Evolutionary conservation across 345 rosid species (phyloP).

Genomic region (Dovyalis caffra): DNA sequence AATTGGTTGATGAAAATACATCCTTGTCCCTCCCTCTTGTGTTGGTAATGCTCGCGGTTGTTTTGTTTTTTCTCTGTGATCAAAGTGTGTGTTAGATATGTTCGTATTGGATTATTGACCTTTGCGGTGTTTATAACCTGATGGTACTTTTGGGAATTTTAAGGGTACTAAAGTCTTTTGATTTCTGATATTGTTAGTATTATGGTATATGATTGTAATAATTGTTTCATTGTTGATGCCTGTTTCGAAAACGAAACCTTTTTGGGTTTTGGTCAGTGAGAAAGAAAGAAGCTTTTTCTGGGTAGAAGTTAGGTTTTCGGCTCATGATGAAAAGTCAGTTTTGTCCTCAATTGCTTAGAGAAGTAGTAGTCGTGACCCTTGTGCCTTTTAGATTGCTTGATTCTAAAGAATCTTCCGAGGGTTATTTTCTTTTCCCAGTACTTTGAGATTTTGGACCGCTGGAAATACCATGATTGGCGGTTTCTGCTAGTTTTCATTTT

Average conservation of each 20-base stretch:
- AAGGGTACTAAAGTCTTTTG: conserved; percentile 15
- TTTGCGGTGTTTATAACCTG: background rate
- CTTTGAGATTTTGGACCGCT: background rate
- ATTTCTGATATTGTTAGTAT: background rate
- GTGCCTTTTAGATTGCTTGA: background rate
- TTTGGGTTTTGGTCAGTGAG: background rate
- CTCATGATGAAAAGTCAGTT: background rate
- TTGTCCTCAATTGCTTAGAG: background rate
- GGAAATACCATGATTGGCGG: background rate
- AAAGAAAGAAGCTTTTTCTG: background rate
- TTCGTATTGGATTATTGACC: background rate
- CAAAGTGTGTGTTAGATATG: background rate
- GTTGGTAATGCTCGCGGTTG: background rate
- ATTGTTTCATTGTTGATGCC: background rate
- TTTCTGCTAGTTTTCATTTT: background rate
- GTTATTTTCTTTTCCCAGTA: background rate
- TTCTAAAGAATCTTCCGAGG: background rate
- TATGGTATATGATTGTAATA: too few relatives aligned
- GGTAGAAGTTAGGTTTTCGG: background rate
- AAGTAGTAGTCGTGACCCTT: background rate
- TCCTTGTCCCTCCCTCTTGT: conserved; percentile 3
- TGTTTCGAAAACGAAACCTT: background rate
- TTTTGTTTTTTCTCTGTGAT: background rate
- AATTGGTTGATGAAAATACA: conserved; percentile 9
- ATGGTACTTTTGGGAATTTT: background rate